Percentiles rank a stretch among this genome's conserved stretches.
Evolutionary conservation across 306 rosid species (phyloP).

Genomic region (Lathyrus sativus): DNA sequence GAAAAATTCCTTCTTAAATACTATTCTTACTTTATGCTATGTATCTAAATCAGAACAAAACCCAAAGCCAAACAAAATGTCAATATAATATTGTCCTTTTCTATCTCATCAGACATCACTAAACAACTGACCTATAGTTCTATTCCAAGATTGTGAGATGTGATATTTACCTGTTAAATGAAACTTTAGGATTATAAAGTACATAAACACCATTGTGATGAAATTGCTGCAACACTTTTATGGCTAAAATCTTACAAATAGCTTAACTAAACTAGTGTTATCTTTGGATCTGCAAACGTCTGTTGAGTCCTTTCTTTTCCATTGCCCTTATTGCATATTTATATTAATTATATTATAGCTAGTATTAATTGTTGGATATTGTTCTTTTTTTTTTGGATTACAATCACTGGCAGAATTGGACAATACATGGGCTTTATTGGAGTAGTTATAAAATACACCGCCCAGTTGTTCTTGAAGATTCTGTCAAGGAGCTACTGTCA

Average conservation of each 20-base stretch:
- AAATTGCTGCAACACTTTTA: conserved; percentile 12
- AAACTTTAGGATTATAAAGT: too few species aligned
- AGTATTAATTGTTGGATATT: conserved; percentile 6
- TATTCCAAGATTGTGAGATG: too few species aligned
- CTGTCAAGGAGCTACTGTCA: conserved; percentile 71
- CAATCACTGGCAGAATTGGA: conserved; percentile 79
- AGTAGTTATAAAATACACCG: conserved; percentile 81
- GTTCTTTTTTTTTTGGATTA: not conserved
- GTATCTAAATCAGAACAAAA: too few species aligned
- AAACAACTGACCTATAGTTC: too few species aligned
- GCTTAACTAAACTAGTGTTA: conserved; percentile 13
- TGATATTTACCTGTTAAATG: too few species aligned
- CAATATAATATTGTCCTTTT: too few species aligned
- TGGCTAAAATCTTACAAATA: conserved; percentile 7
- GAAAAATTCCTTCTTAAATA: too few species aligned
- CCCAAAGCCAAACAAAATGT: too few species aligned
- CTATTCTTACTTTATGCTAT: too few species aligned
- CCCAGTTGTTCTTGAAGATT: conserved; percentile 77
- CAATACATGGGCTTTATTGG: conserved; percentile 95
- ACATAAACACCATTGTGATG: not conserved
- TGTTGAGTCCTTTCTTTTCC: not conserved
- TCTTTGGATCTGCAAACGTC: too few species aligned
- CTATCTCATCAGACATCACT: too few species aligned
- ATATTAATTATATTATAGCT: not conserved
- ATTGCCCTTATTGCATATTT: not conserved